These are phyloP conservation scores for Lathyrus aphaca DNA, from an alignment of 306 rosid genomes.

Conservation along the genomic window DNA sequence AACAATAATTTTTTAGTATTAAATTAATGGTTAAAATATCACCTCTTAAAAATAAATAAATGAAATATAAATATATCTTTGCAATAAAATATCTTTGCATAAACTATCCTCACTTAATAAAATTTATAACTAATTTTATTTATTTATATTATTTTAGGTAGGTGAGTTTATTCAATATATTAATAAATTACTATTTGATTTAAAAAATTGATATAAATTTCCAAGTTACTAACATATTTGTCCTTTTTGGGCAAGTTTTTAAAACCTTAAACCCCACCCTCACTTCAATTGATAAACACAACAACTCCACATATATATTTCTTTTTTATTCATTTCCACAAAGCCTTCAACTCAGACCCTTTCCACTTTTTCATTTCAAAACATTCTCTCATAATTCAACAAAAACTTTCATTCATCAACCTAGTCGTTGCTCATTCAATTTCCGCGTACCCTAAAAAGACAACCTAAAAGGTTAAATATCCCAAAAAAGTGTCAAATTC, in stretches of 20 bases:
- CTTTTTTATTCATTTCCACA: conserved; percentile 9
- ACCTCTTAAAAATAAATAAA: too few species aligned
- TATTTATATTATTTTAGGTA: too few species aligned
- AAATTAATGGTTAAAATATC: too few species aligned
- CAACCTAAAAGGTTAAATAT: background rate
- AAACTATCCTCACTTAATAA: too few species aligned
- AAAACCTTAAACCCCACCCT: conserved; percentile 43
- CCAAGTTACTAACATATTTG: background rate
- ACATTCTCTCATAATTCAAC: background rate
- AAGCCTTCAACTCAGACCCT: conserved; percentile 42
- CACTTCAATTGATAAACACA: conserved; percentile 36
- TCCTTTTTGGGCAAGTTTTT: conserved; percentile 9
- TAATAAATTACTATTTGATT: too few species aligned
- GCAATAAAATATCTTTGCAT: too few species aligned
- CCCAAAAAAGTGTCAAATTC: conserved; percentile 5
- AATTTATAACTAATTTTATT: too few species aligned
- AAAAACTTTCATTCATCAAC: background rate
- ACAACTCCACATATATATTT: conserved; percentile 31
- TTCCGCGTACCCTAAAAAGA: conserved; percentile 26
- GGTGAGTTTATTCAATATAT: too few species aligned
- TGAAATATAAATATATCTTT: too few species aligned
- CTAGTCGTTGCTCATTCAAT: conserved; percentile 28
- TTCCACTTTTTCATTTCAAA: background rate
- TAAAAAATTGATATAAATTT: background rate
- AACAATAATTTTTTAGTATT: too few species aligned